Base-by-base conservation (phyloP, 192 early-diverging fungal species). In the Coemansia sp. region DNA sequence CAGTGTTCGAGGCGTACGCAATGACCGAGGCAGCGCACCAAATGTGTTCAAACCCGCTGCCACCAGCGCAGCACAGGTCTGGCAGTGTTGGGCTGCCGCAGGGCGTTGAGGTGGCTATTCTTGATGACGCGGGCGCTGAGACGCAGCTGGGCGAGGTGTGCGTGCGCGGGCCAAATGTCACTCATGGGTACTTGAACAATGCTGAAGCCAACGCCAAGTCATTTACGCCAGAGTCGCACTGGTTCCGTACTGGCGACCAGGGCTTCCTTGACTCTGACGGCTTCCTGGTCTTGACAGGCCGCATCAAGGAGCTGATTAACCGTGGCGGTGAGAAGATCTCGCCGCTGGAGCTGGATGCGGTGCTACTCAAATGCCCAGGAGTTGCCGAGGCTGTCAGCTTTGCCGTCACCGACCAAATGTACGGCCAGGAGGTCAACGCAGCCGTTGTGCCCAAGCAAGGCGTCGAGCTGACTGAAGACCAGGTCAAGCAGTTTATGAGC, bases 21-120 rank as follows among this genome's bases (percentile, higher is more conserved):
- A 92, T 93, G 91, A 91, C 91, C 4, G 93, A 94, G 79, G 91
- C 91, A n/a, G 70, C 91, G 12, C 93, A 94, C 68, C 93, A 93
- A 77, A 90, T 94, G 85, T 90, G 89, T 56, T 89, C 90, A 22
- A 92, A 93, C 60, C 89, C 87, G 49, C 72, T 92, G 35, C 90
- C 90, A 4, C 86, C 85, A 1, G 75, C 79, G 24, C 60, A 60
- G 49, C 86, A 87, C 76, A 93, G 92, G 73, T 83, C 91, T 6
- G 93, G 91, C 22, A 90, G 90, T 27, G 91, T 92, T 8, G 93
- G 93, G 7, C 29, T 87, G 8, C 87, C 86, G 10, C 88, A 88
- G 66, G 91, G 91, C 57, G 90, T 93, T 14, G 87, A 90, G 65
- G 73, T 93, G 7, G 69, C 75, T 4, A 90, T 92, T 22, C 68